These are phyloP conservation scores for Asterophora lycoperdoides DNA, from an alignment of 768 basidiomycete genomes.

Conservation along the genomic window DNA sequence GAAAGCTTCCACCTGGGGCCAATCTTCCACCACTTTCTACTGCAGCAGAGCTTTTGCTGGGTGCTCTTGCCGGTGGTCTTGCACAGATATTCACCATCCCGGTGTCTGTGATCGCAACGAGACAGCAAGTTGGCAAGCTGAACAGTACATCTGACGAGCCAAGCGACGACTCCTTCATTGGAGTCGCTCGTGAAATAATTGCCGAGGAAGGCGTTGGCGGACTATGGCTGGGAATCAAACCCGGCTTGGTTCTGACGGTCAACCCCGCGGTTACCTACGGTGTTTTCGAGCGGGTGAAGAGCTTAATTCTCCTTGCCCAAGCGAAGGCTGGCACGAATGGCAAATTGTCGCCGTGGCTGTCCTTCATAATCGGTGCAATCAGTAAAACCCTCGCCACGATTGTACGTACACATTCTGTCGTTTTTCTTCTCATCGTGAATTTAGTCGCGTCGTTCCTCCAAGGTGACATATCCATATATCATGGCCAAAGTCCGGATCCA, in stretches of 20 bases:
- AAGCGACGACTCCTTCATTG: conserved; percentile 68
- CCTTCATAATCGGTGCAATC: conserved; percentile 84
- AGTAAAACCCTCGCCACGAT: conserved; percentile 96
- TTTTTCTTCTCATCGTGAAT: neutral
- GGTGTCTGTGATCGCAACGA: conserved; percentile 94
- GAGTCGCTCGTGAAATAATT: conserved; percentile 81
- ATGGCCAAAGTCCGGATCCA: conserved; percentile 97
- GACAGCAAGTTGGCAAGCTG: conserved; percentile 81
- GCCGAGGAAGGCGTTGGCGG: conserved; percentile 84
- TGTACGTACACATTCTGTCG: conserved; percentile 43
- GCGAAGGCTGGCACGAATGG: conserved; percentile 36
- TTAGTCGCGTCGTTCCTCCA: conserved; percentile 1
- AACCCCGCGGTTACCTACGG: conserved; percentile 99
- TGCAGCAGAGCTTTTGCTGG: conserved; percentile 77
- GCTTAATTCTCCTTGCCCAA: conserved; percentile 55
- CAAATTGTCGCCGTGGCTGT: conserved; percentile 73
- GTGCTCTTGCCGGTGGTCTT: conserved; percentile 88
- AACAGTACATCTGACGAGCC: conserved; percentile 22
- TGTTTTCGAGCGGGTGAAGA: conserved; percentile 88
- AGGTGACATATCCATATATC: conserved; percentile 95
- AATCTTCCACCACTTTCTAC: conserved; percentile 65
- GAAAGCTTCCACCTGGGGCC: conserved; percentile 55
- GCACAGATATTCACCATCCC: conserved; percentile 99
- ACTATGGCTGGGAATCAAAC: conserved; percentile 91
- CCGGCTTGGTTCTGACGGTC: conserved; percentile 90